phyloP scores from a whole-genome alignment of 345 rosid genomes.

The Hirschfeldia incana region DNA sequence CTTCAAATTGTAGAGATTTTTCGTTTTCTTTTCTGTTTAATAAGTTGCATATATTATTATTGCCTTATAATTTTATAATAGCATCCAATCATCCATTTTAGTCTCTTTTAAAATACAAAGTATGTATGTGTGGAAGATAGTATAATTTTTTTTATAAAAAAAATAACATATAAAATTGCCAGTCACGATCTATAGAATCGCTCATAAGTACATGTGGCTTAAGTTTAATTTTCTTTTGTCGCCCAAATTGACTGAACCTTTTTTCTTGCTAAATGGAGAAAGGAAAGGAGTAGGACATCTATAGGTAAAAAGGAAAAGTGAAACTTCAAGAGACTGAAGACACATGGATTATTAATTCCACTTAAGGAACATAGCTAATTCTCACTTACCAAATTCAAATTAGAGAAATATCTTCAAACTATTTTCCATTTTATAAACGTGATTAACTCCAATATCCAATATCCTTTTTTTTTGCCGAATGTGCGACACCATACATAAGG shows the following conservation, averaged over 20 bases:
- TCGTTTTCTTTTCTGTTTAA: neutral
- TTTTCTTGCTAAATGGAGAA: slow-evolving; percentile 1
- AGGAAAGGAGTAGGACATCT: slow-evolving; percentile 17
- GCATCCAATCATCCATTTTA: neutral
- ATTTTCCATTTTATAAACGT: neutral
- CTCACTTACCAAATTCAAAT: neutral
- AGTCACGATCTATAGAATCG: neutral
- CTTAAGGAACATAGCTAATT: slow-evolving; percentile 7
- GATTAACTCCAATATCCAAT: neutral
- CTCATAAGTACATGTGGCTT: neutral
- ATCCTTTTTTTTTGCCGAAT: neutral
- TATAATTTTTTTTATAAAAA: neutral
- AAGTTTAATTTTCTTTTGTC: slow-evolving; percentile 27
- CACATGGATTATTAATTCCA: neutral
- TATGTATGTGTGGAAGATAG: neutral
- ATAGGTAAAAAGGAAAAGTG: neutral
- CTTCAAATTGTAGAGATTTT: neutral
- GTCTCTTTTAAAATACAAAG: neutral
- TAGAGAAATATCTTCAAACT: neutral
- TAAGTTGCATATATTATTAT: neutral
- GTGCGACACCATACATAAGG: neutral
- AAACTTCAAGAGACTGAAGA: slow-evolving; percentile 3
- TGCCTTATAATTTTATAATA: neutral
- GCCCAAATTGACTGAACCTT: slow-evolving; percentile 59
- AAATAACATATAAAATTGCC: neutral